Base-by-base conservation (phyloP, 208 protist species). In the Naegleria fowleri region DNA sequence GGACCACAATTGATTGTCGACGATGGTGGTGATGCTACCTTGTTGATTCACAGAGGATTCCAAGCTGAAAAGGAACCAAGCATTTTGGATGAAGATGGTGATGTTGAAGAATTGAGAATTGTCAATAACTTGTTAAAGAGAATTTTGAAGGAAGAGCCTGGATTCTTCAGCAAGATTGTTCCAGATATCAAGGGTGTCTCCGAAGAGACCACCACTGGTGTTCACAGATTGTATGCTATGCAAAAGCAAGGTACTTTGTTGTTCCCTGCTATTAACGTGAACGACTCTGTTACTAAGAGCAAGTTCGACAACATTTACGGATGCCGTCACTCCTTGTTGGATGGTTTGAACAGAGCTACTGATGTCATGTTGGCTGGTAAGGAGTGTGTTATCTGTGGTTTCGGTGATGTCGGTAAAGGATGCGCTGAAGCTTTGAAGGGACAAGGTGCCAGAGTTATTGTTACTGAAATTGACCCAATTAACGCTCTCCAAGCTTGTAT, bases 231-330 rank as follows among this genome's bases (percentile, higher is more conserved):
- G 51, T 98, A 99, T 95, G 96, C 99, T 95, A 98, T 99, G 95
- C 94, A 97, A 33, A 94, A 97, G 92, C 94, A 95, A 83, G 97
- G 97, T 90, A 95, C 95, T 90, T 97, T 99, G 13, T 95, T 98
- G 92, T 97, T 99, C 94, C 97, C 99, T 89, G 98, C 98, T 93
- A 99, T 99, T 95, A 99, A 99, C 96, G 99, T 99, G 76, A 99
- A 99, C 96, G 98, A 99, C 95, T 98, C 96, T 92, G 98, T 99
- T 55, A 99, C 99, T 90, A 99, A 99, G 96, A 98, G 96, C 93
- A 99, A 99, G 96, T 99, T 99, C 93, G 99, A 99, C 95, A 99
- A 99, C 97, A 93, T 99, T 52, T 99, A 99, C 95, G 98, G 98
- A 94, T 99, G 98, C 95, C 96, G 98, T 92, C 97, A 99, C 95